These are phyloP conservation scores for Fusarium denticulatum DNA, from an alignment of 2,329 filamentous ascomycete genomes.

Conservation along the genomic window DNA sequence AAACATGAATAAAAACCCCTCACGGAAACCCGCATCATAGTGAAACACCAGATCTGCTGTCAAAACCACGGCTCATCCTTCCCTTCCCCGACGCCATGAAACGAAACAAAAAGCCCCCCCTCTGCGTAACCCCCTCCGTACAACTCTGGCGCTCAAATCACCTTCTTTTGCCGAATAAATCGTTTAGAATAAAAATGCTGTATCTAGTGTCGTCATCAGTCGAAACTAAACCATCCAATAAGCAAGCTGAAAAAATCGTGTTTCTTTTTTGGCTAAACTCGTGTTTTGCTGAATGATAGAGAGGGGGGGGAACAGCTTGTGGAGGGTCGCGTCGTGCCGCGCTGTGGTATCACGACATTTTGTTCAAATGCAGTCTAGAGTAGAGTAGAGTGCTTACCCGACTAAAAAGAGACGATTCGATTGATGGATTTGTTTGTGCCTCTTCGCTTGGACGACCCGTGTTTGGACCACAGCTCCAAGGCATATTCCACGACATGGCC, in stretches of 20 bases:
- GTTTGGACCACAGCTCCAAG: conserved; percentile 9
- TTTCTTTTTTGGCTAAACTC: neutral
- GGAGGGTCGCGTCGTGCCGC: conserved; percentile 29
- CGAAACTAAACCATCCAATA: neutral
- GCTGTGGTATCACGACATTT: conserved; percentile 8
- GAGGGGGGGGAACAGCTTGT: neutral
- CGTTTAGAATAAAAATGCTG: neutral
- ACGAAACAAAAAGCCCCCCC: conserved; percentile 6
- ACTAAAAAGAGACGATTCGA: neutral
- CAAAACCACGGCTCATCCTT: conserved; percentile 32
- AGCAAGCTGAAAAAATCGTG: neutral
- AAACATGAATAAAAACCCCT: neutral
- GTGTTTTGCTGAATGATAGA: neutral
- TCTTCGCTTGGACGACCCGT: conserved; percentile 25
- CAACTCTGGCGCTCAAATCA: neutral
- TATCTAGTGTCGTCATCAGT: neutral
- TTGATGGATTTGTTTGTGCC: neutral
- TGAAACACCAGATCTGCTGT: conserved; percentile 32
- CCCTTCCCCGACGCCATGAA: conserved; percentile 6
- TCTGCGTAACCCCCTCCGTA: neutral
- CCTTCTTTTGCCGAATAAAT: neutral
- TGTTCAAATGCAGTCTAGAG: neutral
- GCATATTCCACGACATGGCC: conserved; percentile 11
- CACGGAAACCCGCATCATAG: conserved; percentile 15
- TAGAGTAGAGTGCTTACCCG: neutral